Percentiles rank a stretch among this genome's conserved stretches.
phyloP scores from a whole-genome alignment of 2,329 filamentous ascomycete genomes.

The Tolypocladium ophioglossoides region DNA sequence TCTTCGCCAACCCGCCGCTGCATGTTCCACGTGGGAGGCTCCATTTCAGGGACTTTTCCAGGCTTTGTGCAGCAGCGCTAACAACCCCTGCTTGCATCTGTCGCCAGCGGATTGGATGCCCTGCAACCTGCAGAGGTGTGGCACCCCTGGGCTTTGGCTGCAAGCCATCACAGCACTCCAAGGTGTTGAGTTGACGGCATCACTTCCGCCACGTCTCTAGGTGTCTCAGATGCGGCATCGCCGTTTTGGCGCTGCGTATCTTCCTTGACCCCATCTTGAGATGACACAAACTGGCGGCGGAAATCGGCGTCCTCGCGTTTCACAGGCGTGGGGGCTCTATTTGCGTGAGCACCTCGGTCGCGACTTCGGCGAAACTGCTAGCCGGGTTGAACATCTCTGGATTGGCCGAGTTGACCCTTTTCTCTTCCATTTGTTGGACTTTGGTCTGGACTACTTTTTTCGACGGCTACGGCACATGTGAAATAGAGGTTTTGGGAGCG shows the following conservation, averaged over 20 bases:
- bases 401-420: neutral
- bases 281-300: neutral
- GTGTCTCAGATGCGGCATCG: neutral
- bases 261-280: neutral
- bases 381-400: neutral
- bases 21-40: constrained; percentile 20
- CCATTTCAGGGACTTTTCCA: constrained; percentile 2
- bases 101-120: neutral
- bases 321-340: neutral
- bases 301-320: neutral
- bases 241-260: neutral
- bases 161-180: neutral
- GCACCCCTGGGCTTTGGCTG: neutral
- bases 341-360: neutral
- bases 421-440: too few species aligned
- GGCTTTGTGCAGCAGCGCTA: constrained; percentile 15
- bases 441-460: neutral
- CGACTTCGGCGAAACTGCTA: neutral
- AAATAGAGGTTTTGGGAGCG: neutral
- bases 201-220: neutral
- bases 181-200: neutral
- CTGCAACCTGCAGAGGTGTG: neutral
- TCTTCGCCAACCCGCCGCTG: constrained; percentile 7
- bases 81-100: constrained; percentile 4
- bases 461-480: neutral